Evolutionary conservation across 2,329 filamentous ascomycete species (phyloP), one percentile per base, ranked within the genome.

Genomic region (Decorospora gaudefroyi): DNA sequence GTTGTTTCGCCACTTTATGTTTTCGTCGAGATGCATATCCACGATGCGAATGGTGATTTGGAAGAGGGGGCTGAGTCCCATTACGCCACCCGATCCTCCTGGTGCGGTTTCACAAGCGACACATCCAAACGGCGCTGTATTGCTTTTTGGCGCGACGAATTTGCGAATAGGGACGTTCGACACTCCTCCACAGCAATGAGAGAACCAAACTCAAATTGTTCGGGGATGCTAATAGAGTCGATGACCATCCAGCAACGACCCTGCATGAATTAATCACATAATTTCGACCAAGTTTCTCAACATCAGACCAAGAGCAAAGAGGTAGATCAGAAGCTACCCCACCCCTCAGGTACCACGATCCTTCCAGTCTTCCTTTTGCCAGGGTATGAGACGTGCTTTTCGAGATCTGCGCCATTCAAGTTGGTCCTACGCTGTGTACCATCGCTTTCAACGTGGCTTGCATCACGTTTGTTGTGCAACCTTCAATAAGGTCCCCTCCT

Each of bases 381-480:
- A n/a, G n/a, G n/a, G n/a, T n/a, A n/a, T n/a, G n/a, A n/a, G n/a
- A n/a, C n/a, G n/a, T n/a, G n/a, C n/a, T 28, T 19, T 26, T 31
- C 19, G 28, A 30, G 19, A 29, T 30, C 41, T 12, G 33, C 30
- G 30, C n/a, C 28, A 35, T 26, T 28, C 23, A 19, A 5, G 36
- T 37, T 46, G 40, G 51, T 51, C 51, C 39, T 17, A 55, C 47
- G 36, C 41, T 49, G 51, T 42, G 45, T 27, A 46, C 26, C 49
- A 28, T 19, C 37, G 35, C 35, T 48, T 43, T 42, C 21, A 50
- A 46, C 45, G 47, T 52, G 46, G 51, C 44, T 41, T 51, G 26
- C 50, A 47, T 32, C 34, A 42, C 49, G 49, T 26, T 47, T n/a
- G 51, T 44, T 23, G 53, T 57, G 53, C 22, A 51, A 57, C 53